Evolutionary conservation across 305 asterid species (phyloP).

Genomic region (Ilex paraguariensis): DNA sequence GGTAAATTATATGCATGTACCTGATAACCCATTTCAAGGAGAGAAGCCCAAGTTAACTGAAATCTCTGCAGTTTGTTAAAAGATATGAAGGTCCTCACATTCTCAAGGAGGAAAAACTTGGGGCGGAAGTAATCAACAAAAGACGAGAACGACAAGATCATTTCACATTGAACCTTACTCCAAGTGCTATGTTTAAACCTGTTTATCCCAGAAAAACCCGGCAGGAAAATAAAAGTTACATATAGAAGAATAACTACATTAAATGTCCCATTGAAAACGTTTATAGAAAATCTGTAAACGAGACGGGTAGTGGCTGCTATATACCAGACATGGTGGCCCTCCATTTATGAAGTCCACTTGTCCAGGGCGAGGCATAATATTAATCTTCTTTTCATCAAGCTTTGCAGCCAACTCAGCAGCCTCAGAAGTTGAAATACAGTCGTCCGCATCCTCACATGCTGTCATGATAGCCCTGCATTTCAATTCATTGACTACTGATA

Average conservation of each 20-base stretch:
- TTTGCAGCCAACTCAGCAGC: conserved; percentile 51
- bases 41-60: conserved; percentile 57
- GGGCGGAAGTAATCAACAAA: conserved; percentile 66
- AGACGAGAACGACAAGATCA: conserved; percentile 60
- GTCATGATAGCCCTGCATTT: conserved; percentile 61
- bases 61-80: conserved; percentile 67
- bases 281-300: conserved; percentile 1
- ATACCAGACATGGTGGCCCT: conserved; percentile 80
- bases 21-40: conserved; percentile 76
- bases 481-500: neutral
- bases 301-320: too few relatives aligned
- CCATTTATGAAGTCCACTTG: conserved; percentile 68
- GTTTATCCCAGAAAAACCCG: conserved; percentile 72
- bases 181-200: conserved; percentile 64
- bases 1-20: conserved; percentile 11
- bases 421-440: conserved; percentile 65
- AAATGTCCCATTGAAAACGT: neutral
- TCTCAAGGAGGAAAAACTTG: conserved; percentile 63
- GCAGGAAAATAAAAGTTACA: conserved; percentile 14
- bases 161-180: conserved; percentile 71
- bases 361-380: conserved; percentile 52
- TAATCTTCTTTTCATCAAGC: conserved; percentile 36
- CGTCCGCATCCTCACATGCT: conserved; percentile 62
- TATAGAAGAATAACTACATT: neutral
- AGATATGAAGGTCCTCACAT: conserved; percentile 59